These are phyloP conservation scores for Vararia minispora DNA, from an alignment of 768 basidiomycete species.

Conservation along the genomic window DNA sequence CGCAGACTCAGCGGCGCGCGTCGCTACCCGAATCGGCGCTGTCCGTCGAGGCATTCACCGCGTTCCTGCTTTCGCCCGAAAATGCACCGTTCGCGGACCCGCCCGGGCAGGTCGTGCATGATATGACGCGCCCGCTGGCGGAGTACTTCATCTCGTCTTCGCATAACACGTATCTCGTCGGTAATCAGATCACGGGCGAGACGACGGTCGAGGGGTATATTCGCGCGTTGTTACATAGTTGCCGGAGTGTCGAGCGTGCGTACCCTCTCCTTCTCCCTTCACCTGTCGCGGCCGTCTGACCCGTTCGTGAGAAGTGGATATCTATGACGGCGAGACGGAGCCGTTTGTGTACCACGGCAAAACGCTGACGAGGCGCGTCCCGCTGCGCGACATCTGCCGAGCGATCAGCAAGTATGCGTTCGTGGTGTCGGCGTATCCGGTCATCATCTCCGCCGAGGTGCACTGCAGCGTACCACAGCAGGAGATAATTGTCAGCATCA, in stretches of 20 bases:
- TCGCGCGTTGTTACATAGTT: constrained; percentile 77
- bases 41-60: constrained; percentile 54
- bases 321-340: constrained; percentile 79
- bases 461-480: constrained; percentile 78
- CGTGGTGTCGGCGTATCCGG: constrained; percentile 79
- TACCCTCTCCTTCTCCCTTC: constrained; percentile 10
- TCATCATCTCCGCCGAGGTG: constrained; percentile 89
- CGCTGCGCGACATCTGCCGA: constrained; percentile 68
- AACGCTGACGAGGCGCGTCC: constrained; percentile 76
- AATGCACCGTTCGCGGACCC: constrained; percentile 53
- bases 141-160: constrained; percentile 87
- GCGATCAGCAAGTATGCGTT: constrained; percentile 89
- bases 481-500: constrained; percentile 63
- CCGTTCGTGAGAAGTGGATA: constrained; percentile 56
- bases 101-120: constrained; percentile 48
- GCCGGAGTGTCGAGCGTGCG: constrained; percentile 89
- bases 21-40: constrained; percentile 17
- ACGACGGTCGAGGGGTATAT: constrained; percentile 93
- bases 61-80: constrained; percentile 73
- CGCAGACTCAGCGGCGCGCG: constrained; percentile 1
- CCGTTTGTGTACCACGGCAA: constrained; percentile 86
- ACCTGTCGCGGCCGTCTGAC: background rate
- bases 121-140: constrained; percentile 81
- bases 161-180: constrained; percentile 88
- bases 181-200: constrained; percentile 76